Evolutionary conservation across 2,329 filamentous ascomycete genomes (phyloP), one percentile per base, ranked within the genome.

Genomic region (Mariannaea sp.): DNA sequence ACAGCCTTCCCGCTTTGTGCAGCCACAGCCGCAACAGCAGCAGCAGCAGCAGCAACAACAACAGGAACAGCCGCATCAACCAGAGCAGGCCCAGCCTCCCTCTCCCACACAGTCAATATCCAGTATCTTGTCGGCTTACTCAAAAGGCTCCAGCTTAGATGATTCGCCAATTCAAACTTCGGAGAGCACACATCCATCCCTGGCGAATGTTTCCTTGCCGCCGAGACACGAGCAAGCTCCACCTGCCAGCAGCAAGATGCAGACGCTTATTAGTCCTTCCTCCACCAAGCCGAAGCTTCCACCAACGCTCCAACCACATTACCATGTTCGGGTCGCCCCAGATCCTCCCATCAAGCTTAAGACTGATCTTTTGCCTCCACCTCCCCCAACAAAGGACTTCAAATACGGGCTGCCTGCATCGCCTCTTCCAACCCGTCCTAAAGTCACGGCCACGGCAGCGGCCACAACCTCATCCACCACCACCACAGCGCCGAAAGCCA

Each of bases 61-160:
- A 44, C 49, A 50, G 49, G 51, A 51, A 33, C 57, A 49, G 13
- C 55, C 38, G 27, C 65, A 55, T 43, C 58, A 44, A 44, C 49
- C 49, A 50, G 51, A 51, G 30, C 57, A 57, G 27, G 56, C 59
- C 5, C 58, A 65, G 39, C 68, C 66, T 27, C 53, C 57, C 10
- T 78, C 78, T 35, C 76, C 79, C 3, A 71, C 73, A 2, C 75
- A 75, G 19, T 83, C 81, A 8, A 69, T 84, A 45, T 80, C 76
- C 12, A 84, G 80, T 64, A 69, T 84, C 9, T 61, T 84, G 29
- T 83, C 80, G 9, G 80, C 81, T 16, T 84, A 84, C 63, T 78
- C 78, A 44, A 70, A 73, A 57, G 76, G 73, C 39, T 76, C 76
- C 56, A 76, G 73, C 40, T 76, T 75, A 6, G 75, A 74, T 36